Evolutionary conservation across 768 basidiomycete species (phyloP).

Genomic region (Tubosaeta sp.): DNA sequence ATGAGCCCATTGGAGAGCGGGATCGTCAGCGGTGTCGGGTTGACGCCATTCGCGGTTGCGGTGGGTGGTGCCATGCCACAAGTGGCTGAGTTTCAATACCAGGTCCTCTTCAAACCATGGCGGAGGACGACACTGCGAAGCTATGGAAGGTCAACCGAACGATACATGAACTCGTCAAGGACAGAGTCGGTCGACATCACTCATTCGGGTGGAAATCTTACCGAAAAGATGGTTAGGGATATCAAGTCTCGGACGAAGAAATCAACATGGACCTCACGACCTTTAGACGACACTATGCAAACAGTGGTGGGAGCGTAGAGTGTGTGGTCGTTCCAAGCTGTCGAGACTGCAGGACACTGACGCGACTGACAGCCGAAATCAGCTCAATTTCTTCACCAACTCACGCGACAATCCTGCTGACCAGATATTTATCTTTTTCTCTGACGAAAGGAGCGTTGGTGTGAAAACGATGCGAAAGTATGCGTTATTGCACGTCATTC

Average conservation of each 20-base stretch:
- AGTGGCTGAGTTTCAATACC: slow-evolving; percentile 56
- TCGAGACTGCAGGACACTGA: slow-evolving; percentile 7
- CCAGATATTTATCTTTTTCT: slow-evolving; percentile 92
- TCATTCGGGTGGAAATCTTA: slow-evolving; percentile 13
- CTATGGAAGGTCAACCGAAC: slow-evolving; percentile 97
- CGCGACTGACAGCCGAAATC: slow-evolving; percentile 59
- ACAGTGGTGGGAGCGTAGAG: slow-evolving; percentile 77
- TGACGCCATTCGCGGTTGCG: slow-evolving; percentile 33
- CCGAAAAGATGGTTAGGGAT: slow-evolving; percentile 58
- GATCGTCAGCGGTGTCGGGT: slow-evolving; percentile 32
- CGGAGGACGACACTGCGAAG: slow-evolving; percentile 79
- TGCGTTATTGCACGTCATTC: slow-evolving; percentile 20
- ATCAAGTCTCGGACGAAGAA: slow-evolving; percentile 91
- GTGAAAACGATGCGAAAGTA: slow-evolving; percentile 99
- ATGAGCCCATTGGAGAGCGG: slow-evolving; percentile 47
- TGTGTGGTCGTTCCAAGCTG: slow-evolving; percentile 39
- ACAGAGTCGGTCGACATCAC: slow-evolving; percentile 59
- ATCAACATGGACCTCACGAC: slow-evolving; percentile 79
- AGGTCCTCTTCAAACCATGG: slow-evolving; percentile 41
- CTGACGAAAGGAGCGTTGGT: slow-evolving; percentile 93
- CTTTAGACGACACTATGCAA: slow-evolving; percentile 73
- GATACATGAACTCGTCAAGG: slow-evolving; percentile 92
- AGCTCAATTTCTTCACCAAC: slow-evolving; percentile 88
- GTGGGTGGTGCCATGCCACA: slow-evolving; percentile 37
- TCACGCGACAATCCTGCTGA: slow-evolving; percentile 59